These are phyloP conservation scores for Prunus armeniaca DNA, from an alignment of 306 rosid species.

Conservation along the genomic window DNA sequence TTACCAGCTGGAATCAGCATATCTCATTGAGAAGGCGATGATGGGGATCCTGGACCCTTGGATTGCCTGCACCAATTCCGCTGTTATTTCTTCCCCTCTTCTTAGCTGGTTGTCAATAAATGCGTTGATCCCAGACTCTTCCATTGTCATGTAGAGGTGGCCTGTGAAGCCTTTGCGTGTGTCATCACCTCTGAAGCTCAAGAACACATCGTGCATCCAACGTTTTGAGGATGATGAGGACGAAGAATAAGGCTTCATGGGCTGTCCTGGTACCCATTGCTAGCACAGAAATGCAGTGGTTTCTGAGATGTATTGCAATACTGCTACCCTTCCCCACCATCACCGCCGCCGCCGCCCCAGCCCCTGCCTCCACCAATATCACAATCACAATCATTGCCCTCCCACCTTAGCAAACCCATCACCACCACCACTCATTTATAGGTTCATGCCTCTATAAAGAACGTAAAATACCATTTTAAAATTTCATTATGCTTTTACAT, in stretches of 20 bases:
- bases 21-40: not conserved
- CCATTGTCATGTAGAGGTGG: not conserved
- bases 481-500: too few relatives aligned
- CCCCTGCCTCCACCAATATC: too few relatives aligned
- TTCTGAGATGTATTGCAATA: too few relatives aligned
- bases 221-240: not conserved
- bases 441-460: too few relatives aligned
- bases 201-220: too few relatives aligned
- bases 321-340: not conserved
- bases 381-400: too few relatives aligned
- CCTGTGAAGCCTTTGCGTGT: not conserved
- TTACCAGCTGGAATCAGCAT: not conserved
- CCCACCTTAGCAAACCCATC: too few relatives aligned
- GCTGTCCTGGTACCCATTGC: not conserved
- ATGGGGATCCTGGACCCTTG: constrained; percentile 8
- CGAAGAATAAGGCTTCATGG: not conserved
- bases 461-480: too few relatives aligned
- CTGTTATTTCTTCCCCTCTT: constrained; percentile 1
- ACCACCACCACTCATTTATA: too few relatives aligned
- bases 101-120: constrained; percentile 4
- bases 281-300: not conserved
- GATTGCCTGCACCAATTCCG: not conserved
- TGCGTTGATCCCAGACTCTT: not conserved
- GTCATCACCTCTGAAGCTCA: too few relatives aligned
- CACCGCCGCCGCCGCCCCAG: too few relatives aligned